Evolutionary conservation across 2,329 filamentous ascomycete genomes (phyloP), one percentile per base, ranked within the genome.

Genomic region (Apiospora kogelbergensis): DNA sequence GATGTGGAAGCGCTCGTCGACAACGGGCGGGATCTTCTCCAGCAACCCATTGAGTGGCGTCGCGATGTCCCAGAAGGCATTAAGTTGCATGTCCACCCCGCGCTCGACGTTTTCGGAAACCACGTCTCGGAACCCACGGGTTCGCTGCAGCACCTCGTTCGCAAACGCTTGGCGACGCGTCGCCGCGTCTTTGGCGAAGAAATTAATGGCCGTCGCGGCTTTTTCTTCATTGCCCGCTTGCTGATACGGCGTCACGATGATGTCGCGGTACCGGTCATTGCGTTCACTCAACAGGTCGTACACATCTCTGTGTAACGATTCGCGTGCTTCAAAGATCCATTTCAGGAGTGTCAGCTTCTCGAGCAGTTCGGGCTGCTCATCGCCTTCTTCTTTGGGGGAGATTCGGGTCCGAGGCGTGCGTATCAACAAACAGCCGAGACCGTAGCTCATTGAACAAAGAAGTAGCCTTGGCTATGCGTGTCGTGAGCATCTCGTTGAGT

Each of bases 1-100:
- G 64, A 97, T 87, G 26, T 89, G 84, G 80, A 97, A 94, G 6
- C 80, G 81, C 6, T 73, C 72, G 10, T 80, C 78, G 13, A 89
- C 80, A 57, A 85, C 81, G 1, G 81, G 78, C 0, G 94, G 95
- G 26, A 98, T 90, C 75, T 92, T 92, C 70, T 97, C 93, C 13
- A 97, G 86, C 63, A 98, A 84, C 20, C 90, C 86, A 33, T 91
- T 86, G 0, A 99, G 86, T 3, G 91, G 90, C 2, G 96, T 96
- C 1, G 95, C 95, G 75, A 98, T 97, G 77, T 99, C 96, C 96
- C 96, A 99, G 79, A 98, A 99, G 0, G 95, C 95, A 11, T 92
- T 95, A 2, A 98, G 87, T 80, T 98, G 96, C 68, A 94, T 89
- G 78, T 98, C 94, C 13, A 98, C 94, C 20, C 95, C 96, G 11